Conservation (phyloP, 2,329 filamentous ascomycete species). For the Penicillium sp. region DNA sequence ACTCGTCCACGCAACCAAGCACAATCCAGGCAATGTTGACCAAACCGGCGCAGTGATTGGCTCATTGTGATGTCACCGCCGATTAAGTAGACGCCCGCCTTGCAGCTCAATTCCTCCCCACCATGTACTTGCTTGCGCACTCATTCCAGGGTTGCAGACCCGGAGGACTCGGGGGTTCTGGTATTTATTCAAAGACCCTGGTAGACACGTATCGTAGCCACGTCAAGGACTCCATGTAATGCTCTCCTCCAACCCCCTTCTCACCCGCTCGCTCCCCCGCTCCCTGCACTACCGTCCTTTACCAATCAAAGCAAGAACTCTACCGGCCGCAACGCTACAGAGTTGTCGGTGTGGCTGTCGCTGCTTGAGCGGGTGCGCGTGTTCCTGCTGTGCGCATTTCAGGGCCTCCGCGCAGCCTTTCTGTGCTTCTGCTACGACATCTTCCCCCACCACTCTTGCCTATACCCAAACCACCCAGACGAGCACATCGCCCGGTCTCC, state of each 20-base stretch:
- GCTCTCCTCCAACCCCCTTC: conserved; percentile 1
- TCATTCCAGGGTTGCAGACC: too few relatives aligned
- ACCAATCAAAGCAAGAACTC: conserved; percentile 9
- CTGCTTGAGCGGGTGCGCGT: conserved; percentile 19
- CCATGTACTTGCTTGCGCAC: too few relatives aligned
- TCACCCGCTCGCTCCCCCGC: conserved; percentile 10
- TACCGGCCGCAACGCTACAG: not conserved
- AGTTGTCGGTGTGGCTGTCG: conserved; percentile 26
- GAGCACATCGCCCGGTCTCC: too few relatives aligned
- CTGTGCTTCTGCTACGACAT: not conserved
- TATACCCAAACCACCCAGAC: too few relatives aligned
- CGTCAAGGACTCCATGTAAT: not conserved
- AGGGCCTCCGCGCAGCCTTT: not conserved
- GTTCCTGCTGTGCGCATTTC: conserved; percentile 25
- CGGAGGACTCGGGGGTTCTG: too few relatives aligned
- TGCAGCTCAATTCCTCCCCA: not conserved
- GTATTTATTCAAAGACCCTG: too few relatives aligned
- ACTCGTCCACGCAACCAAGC: conserved; percentile 5
- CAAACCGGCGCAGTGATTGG: conserved; percentile 16
- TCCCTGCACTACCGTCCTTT: conserved; percentile 9
- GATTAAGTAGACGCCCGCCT: not conserved
- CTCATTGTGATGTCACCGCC: conserved; percentile 18
- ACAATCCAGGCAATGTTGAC: conserved; percentile 15
- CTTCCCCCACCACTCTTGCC: not conserved
- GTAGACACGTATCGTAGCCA: too few relatives aligned